Evolutionary conservation across 148 eudicot genomes (phyloP).

Genomic region (Suaeda aralocaspica): DNA sequence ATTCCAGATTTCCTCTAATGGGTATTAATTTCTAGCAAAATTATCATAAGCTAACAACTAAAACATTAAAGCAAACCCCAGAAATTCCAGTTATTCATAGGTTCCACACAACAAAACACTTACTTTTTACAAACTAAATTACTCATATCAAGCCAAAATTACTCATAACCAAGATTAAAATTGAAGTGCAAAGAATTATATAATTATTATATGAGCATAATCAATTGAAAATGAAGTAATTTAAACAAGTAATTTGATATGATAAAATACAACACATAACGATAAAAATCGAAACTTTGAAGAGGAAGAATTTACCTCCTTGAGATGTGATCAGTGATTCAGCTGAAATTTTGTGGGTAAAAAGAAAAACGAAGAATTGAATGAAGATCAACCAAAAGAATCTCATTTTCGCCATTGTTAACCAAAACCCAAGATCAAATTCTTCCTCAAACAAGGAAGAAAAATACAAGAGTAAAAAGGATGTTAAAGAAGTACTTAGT

Average conservation of each 20-base stretch:
- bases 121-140: not conserved
- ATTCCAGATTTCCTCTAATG: not conserved
- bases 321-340: constrained; percentile 58
- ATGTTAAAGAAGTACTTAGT: too few relatives aligned
- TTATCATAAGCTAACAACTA: not conserved
- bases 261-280: not conserved
- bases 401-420: constrained; percentile 27
- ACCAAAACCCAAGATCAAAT: not conserved
- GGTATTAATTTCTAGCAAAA: not conserved
- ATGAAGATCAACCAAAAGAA: constrained; percentile 8
- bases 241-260: not conserved
- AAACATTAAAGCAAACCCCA: not conserved
- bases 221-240: not conserved
- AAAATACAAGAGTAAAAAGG: not conserved
- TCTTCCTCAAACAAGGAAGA: not conserved
- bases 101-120: not conserved
- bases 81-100: not conserved
- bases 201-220: not conserved
- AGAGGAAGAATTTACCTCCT: constrained; percentile 36
- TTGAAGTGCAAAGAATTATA: not conserved
- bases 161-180: constrained; percentile 5
- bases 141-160: not conserved
- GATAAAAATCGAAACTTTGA: not conserved
- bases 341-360: constrained; percentile 32
- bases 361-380: constrained; percentile 22